Conservation (phyloP, 306 rosid species). For the Lathyrus oleraceus region DNA sequence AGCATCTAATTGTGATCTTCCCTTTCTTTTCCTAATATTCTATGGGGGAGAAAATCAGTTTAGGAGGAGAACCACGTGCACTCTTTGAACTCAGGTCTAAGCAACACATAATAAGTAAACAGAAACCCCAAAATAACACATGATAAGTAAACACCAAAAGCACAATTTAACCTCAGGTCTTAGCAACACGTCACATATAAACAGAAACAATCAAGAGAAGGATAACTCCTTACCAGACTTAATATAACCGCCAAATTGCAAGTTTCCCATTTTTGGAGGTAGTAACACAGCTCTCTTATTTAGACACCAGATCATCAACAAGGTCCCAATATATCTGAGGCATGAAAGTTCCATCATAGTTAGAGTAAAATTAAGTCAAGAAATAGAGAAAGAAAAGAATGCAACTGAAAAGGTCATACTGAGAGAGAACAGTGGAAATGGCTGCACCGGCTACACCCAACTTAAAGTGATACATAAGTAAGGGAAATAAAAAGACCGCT, state of each 20-base stretch:
- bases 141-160: constrained; percentile 16
- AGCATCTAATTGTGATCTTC: constrained; percentile 27
- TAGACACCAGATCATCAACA: constrained; percentile 79
- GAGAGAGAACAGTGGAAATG: constrained; percentile 85
- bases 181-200: constrained; percentile 6
- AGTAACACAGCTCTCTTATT: constrained; percentile 69
- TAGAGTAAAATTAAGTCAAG: constrained; percentile 30
- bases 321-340: constrained; percentile 76
- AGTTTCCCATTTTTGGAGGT: constrained; percentile 81
- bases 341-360: constrained; percentile 23
- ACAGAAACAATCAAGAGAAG: constrained; percentile 15
- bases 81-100: constrained; percentile 22
- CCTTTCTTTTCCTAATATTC: constrained; percentile 2
- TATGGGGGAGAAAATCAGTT: constrained; percentile 10
- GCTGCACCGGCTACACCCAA: constrained; percentile 95
- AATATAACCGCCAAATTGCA: constrained; percentile 85
- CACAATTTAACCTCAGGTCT: constrained; percentile 12
- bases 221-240: constrained; percentile 66
- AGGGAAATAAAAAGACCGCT: constrained; percentile 75
- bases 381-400: constrained; percentile 33
- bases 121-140: background rate
- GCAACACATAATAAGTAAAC: constrained; percentile 6
- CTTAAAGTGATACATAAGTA: constrained; percentile 69
- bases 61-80: constrained; percentile 1
- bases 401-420: constrained; percentile 57